Evolutionary conservation across 208 protist genomes (phyloP), one percentile per base, ranked within the genome.

Genomic region (Leptomonas seymouri): DNA sequence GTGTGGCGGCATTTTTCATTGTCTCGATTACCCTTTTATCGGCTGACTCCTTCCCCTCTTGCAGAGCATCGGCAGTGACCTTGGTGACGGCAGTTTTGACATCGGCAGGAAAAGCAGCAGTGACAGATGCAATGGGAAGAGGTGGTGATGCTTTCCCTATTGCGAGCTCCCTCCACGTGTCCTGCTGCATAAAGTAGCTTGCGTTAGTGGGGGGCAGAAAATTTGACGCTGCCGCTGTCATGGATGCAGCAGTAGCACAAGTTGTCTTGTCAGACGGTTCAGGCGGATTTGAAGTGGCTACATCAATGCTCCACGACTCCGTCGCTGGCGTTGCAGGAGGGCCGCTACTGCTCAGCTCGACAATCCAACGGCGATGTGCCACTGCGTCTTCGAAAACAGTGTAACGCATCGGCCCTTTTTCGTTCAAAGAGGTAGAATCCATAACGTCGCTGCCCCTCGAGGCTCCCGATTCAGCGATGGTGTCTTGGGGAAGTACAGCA

Each of bases 101-200:
- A 39, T 3, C 34, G 34, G 34, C 34, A 39, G 34, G 7, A 9
- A 9, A 3, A 39, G 34, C 34, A 39, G 9, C 9, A 2, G 45
- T 2, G 45, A 49, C 45, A 23, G 7, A 16, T 16, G n/a, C n/a
- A 3, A 16, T 15, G 18, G 21, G n/a, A 14, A 16, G 27, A n/a
- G 20, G 16, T 46, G 46, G 18, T 39, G 46, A 18, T 60, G 49
- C 3, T n/a, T 18, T 20, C 21, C 20, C 18, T 9, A 25, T 21
- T 3, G 48, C 31, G 8, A 39, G 61, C 16, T 71, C 50, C 34
- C 14, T 60, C 71, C 71, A 77, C 23, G 71, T 71, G 30, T 61
- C 50, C 4, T 44, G 49, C 42, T 42, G 25, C 71, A 67, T 77
- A 50, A 58, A 34, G 56, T 71, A 67, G 20, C 46, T 59, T 23